phyloP scores from a whole-genome alignment of 2,329 filamentous ascomycete genomes.

The Aspergillus ibericus region DNA sequence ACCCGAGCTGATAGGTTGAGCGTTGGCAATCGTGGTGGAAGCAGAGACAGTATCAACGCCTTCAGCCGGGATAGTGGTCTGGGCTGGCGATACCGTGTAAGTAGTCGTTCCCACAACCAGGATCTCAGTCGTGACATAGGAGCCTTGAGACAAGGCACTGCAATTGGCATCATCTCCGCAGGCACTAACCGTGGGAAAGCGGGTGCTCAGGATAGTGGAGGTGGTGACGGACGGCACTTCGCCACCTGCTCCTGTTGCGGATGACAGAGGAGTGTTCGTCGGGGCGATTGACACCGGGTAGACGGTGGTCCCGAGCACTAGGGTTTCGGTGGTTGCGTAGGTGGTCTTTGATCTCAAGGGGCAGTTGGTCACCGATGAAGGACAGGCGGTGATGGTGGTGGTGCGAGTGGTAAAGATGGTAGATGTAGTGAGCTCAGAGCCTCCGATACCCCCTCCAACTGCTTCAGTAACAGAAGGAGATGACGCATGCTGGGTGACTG shows the following conservation, averaged over 20 bases:
- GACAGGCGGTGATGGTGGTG: slow-evolving; percentile 28
- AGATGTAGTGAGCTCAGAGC: slow-evolving; percentile 19
- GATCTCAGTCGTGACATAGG: not conserved
- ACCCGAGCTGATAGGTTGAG: not conserved
- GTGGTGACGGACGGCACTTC: not conserved
- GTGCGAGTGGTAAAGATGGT: slow-evolving; percentile 24
- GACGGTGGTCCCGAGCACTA: slow-evolving; percentile 25
- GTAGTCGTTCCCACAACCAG: not conserved
- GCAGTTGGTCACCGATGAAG: slow-evolving; percentile 28
- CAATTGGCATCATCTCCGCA: not conserved
- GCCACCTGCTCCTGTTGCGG: not conserved
- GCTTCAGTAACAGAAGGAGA: not conserved
- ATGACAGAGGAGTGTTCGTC: not conserved
- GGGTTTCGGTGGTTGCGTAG: slow-evolving; percentile 22
- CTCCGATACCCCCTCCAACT: not conserved
- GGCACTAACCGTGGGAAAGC: not conserved
- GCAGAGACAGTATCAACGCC: not conserved
- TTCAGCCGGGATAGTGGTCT: not conserved
- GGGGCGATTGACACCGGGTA: slow-evolving; percentile 18
- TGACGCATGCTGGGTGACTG: not conserved
- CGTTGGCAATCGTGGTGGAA: not conserved
- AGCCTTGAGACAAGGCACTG: not conserved
- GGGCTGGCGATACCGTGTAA: not conserved
- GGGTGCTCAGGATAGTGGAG: not conserved
- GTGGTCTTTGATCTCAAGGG: slow-evolving; percentile 20